Base-by-base conservation (phyloP, 1,139 yeast genomes). In the Blastobotrys serpentis region DNA sequence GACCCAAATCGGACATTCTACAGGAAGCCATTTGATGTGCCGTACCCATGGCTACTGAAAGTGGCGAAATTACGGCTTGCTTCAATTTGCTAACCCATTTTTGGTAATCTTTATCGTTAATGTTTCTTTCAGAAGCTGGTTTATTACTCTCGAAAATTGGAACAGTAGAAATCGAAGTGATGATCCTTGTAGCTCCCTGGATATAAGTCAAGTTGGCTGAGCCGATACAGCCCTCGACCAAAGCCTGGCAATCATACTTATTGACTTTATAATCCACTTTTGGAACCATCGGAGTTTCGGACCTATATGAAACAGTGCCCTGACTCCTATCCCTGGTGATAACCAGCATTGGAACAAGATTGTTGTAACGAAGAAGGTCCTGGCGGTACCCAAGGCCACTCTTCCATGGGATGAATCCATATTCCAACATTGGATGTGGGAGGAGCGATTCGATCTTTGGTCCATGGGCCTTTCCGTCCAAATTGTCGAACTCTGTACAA, bases 1-100 rank as follows among this genome's bases (percentile, higher is more conserved):
- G 77, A 11, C 66, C 64, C 7, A 76, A 76, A 54, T 70, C 69
- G 14, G 81, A 79, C 69, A 79, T 78, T 52, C 84, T 71, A 60
- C 84, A 78, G 1, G 77, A 61, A 47, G 79, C 71, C 84, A 80
- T 79, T 62, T 80, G 84, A 62, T 80, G 84, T 5, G 85, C 85
- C 2, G 77, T 70, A 2, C 84, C 84, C 51, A 70, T 66, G 2
- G 68, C 53, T 2, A 71, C 58, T 2, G 71, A 72, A 47, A 63
- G 71, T 2, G 57, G 44, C 19, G 62, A 65, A 43, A 74, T 59
- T 7, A 66, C 67, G 4, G 59, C 57, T 11, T 62, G 62, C 18
- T 67, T 65, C 4, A 68, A 67, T 19, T 54, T 53, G 13, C 59
- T 53, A 50, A 74, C 64, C 83, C 82, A 80, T 29, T 59, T 63